Evolutionary conservation across 2,329 filamentous ascomycete genomes (phyloP), one percentile per base, ranked within the genome.

Genomic region (Paramyrothecium sp.): DNA sequence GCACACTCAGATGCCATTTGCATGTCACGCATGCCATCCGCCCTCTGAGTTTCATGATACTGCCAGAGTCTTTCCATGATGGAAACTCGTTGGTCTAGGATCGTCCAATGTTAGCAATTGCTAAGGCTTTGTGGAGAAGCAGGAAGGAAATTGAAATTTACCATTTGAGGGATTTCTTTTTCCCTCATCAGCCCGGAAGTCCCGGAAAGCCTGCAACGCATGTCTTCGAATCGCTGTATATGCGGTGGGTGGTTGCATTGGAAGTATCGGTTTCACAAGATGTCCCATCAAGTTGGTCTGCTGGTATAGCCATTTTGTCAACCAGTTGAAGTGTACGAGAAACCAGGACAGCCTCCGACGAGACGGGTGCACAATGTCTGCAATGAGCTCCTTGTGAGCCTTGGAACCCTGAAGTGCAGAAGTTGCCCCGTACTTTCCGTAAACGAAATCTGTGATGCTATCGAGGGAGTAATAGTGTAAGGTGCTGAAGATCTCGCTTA

Each of bases 381-480:
- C 62, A 7, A 84, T 66, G 13, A 84, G 68, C 2, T 61, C 65
- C 12, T 75, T 68, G 62, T 82, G 71, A 13, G 56, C 52, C 16
- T 62, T 44, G 21, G 68, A 65, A 1, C 79, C 79, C 16, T 61
- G 60, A 11, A 83, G 60, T 1, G 79, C 76, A 33, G 66, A 65
- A 0, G 81, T 83, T 3, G 69, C 74, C 3, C 79, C 80, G 58
- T 71, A 61, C 2, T 66, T 61, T 2, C 81, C 81, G 56, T 82
- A 84, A 0, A 84, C 64, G 52, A 84, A 82, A 4, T 74, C 71
- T 0, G 81, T 82, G 58, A 84, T 83, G 53, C 69, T 75, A 63
- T 85, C 81, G 13, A 85, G 69, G 12, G 78, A 78, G 65, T 78
- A 84, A 64, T 79, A 84, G 65, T 84, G 81, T 21, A 84, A 66